Conservation (phyloP, 2,329 filamentous ascomycete genomes). For the Aspergillus clavatus region DNA sequence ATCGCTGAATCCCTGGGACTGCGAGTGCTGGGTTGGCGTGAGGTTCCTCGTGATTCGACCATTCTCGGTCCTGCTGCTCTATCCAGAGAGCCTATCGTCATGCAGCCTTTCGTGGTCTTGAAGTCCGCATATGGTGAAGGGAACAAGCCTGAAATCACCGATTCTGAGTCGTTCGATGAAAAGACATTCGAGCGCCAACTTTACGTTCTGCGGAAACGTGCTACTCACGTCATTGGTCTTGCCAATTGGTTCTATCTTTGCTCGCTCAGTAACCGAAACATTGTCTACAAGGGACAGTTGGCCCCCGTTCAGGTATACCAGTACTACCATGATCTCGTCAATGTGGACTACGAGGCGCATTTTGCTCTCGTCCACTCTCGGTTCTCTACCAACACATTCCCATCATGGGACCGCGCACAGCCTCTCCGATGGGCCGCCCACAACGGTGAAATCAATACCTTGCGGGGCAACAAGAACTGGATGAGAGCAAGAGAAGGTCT, state of each 20-base stretch:
- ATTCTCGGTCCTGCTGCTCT: conserved; percentile 87
- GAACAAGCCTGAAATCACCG: conserved; percentile 70
- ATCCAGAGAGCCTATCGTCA: conserved; percentile 89
- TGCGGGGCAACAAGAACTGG: conserved; percentile 99
- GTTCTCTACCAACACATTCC: conserved; percentile 98
- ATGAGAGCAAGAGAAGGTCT: conserved; percentile 96
- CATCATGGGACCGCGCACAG: conserved; percentile 96
- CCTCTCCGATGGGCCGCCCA: conserved; percentile 94
- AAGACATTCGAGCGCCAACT: conserved; percentile 86
- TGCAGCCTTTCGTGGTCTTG: conserved; percentile 92
- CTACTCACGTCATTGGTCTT: conserved; percentile 87
- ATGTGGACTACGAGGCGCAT: conserved; percentile 94
- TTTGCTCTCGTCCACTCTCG: conserved; percentile 95
- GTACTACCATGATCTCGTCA: conserved; percentile 95
- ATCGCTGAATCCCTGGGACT: conserved; percentile 83
- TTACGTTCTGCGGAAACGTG: conserved; percentile 89
- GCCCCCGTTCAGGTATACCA: conserved; percentile 93
- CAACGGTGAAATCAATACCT: conserved; percentile 97
- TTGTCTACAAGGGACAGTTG: conserved; percentile 97
- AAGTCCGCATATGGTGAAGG: conserved; percentile 78
- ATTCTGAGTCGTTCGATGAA: conserved; percentile 76
- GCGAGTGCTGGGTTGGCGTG: conserved; percentile 91
- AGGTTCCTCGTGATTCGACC: conserved; percentile 88
- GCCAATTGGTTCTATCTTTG: conserved; percentile 99
- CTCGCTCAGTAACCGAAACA: conserved; percentile 95